phyloP scores from a whole-genome alignment of 73 alveolate genomes.

The Breviolum minutum region DNA sequence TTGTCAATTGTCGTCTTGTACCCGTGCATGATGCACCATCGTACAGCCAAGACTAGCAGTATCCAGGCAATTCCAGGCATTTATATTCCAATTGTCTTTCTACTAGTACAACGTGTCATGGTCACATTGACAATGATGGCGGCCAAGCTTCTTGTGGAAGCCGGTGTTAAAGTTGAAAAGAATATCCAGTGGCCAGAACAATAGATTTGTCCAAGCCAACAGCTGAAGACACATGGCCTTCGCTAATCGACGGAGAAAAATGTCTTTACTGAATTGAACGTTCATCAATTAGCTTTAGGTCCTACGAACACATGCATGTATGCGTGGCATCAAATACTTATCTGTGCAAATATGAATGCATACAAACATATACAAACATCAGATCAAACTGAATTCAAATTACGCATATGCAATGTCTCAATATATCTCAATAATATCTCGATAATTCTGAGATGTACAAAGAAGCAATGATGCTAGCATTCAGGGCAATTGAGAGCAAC shows the following conservation, averaged over 20 bases:
- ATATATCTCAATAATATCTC: too few relatives aligned
- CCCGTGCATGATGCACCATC: neutral
- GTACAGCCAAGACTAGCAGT: neutral
- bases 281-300: neutral
- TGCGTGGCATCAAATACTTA: neutral
- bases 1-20: neutral
- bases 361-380: neutral
- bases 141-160: constrained; percentile 27
- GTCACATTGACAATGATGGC: neutral
- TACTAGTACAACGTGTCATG: neutral
- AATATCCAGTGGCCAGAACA: constrained; percentile 68
- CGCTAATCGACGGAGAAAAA: neutral
- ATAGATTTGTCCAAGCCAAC: neutral
- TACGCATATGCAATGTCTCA: too few relatives aligned
- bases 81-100: neutral
- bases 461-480: too few relatives aligned
- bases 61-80: neutral
- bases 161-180: constrained; percentile 74
- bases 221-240: constrained; percentile 32
- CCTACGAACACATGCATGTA: neutral
- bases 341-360: neutral
- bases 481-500: too few relatives aligned
- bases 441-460: too few relatives aligned
- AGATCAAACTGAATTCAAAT: too few relatives aligned
- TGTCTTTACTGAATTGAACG: neutral